Base-by-base conservation (phyloP, 345 rosid species). In the Acer campestre region DNA sequence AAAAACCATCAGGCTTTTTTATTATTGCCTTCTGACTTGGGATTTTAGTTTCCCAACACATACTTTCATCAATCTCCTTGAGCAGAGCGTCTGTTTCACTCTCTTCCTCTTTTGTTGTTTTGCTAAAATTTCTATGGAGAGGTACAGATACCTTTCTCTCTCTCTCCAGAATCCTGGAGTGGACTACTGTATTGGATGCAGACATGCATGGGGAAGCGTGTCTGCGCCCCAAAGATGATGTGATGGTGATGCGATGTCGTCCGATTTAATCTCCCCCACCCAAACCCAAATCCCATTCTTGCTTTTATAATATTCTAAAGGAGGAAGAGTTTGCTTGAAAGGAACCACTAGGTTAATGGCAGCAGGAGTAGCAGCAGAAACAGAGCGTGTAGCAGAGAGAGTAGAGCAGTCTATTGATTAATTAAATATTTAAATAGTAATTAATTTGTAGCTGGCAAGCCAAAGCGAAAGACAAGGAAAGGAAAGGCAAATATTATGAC, bases 11-110 rank as follows among this genome's bases (percentile, higher is more conserved):
- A 73, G 53, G 79, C 64, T 77, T 76, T 76, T 75, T 86, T 74
- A 88, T 88, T 81, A 80, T 85, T 85, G 91, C 89, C 20, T 77
- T 87, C 90, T 87, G 92, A 79, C 87, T 79, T 80, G 86, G 88
- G 92, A 89, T 87, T 93, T 92, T 84, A 90, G 98, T 86, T 91
- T 93, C 91, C 93, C 97, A 75, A 89, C 81, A 79, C 69, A 59
- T 59, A 7, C 8, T 59, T 59, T 81, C 66, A 17, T 67, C 40
- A 42, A 7, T 65, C 67, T 73, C 70, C 35, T 66, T 2, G 23
- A 7, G 16, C 48, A 46, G 61, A 35, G 69, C 72, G 51, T 56
- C n/a, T 31, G 5, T 56, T 22, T 70, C 67, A 63, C 75, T 77
- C 74, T 27, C 74, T 48, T 63, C 6, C 38, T 35, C 38, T 35